phyloP scores from a whole-genome alignment of 305 asterid genomes.

The Solanum hybrid region DNA sequence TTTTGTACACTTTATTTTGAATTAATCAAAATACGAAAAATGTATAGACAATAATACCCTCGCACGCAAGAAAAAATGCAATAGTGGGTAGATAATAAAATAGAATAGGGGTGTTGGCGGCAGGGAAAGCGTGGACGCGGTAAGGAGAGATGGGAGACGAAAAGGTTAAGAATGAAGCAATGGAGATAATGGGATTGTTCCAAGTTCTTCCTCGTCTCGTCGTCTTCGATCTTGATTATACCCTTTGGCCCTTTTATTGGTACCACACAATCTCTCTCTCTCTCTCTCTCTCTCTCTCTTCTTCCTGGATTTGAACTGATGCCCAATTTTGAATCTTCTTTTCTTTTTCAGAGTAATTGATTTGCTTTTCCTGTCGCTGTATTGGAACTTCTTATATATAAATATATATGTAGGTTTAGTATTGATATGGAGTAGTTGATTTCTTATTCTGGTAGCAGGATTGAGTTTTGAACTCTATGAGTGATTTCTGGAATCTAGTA shows the following conservation, averaged over 20 bases:
- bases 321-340: not conserved
- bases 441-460: not conserved
- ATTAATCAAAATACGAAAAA: not conserved
- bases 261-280: not conserved
- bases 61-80: not conserved
- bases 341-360: not conserved
- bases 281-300: not conserved
- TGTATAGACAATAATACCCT: not conserved
- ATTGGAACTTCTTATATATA: not conserved
- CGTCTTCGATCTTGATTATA: constrained; percentile 42
- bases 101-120: not conserved
- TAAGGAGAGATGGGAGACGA: constrained; percentile 61
- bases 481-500: not conserved
- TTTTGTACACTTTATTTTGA: not conserved
- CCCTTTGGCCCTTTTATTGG: constrained; percentile 69
- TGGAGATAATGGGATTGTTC: constrained; percentile 55
- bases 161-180: constrained; percentile 70
- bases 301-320: not conserved
- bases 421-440: not conserved
- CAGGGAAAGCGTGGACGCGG: not conserved
- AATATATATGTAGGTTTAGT: too few relatives aligned
- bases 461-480: not conserved
- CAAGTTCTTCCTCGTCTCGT: constrained; percentile 58
- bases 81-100: not conserved
- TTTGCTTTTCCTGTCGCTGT: not conserved